Percentiles rank a stretch among this genome's conserved stretches.
Conservation (phyloP, 2,329 filamentous ascomycete species). For the Ceratocystis albifundus region DNA sequence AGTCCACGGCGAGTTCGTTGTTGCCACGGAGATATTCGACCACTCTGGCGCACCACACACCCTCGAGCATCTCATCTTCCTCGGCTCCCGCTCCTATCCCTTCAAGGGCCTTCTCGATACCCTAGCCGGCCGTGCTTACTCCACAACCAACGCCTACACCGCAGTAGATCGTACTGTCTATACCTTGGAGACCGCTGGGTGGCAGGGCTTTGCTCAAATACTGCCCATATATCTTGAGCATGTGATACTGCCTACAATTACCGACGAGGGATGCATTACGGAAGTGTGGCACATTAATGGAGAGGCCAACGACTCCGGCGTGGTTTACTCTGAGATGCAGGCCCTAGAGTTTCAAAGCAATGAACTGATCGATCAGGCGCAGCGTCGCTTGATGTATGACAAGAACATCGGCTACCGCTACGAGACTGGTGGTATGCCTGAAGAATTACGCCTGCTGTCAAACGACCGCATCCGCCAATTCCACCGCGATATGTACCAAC, state of each 20-base stretch:
- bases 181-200: conserved; percentile 86
- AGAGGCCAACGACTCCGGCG: conserved; percentile 85
- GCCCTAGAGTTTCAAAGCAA: conserved; percentile 73
- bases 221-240: conserved; percentile 93
- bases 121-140: conserved; percentile 85
- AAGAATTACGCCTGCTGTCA: conserved; percentile 73
- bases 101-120: conserved; percentile 96
- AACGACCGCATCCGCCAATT: conserved; percentile 88
- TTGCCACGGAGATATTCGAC: conserved; percentile 95
- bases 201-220: conserved; percentile 93
- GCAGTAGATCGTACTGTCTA: conserved; percentile 94
- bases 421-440: conserved; percentile 96
- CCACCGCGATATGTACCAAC: conserved; percentile 94
- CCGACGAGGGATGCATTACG: conserved; percentile 83
- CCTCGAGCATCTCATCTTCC: conserved; percentile 71
- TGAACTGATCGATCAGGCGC: conserved; percentile 78
- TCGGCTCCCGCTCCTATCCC: conserved; percentile 84
- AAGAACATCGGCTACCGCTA: conserved; percentile 87
- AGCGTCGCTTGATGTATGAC: conserved; percentile 72
- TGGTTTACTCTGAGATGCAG: conserved; percentile 99
- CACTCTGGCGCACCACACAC: conserved; percentile 88
- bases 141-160: conserved; percentile 92
- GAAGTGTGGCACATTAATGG: conserved; percentile 95
- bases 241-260: conserved; percentile 79
- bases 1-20: conserved; percentile 82